These are phyloP conservation scores for Cytospora chrysosperma DNA, from an alignment of 2,329 filamentous ascomycete species.

Conservation along the genomic window DNA sequence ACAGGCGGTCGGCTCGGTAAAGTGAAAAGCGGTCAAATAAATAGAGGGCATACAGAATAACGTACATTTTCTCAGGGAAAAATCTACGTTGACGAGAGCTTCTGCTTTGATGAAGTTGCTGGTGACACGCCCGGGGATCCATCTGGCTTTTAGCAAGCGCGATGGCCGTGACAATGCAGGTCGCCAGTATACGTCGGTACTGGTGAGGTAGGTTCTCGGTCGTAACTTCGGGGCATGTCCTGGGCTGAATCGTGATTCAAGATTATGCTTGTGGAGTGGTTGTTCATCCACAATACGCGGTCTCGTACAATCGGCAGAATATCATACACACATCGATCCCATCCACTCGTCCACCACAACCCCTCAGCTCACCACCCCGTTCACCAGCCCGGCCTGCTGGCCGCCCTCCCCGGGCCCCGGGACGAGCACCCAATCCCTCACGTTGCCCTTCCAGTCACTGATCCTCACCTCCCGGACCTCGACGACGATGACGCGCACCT, in stretches of 20 bases:
- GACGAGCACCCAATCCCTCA: slow-evolving; percentile 69
- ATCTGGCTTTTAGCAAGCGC: no score
- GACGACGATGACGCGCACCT: slow-evolving; percentile 85
- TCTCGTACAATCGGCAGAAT: not conserved
- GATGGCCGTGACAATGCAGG: no score
- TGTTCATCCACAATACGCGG: not conserved
- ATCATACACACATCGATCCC: not conserved
- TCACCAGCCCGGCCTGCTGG: slow-evolving; percentile 31
- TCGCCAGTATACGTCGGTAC: not conserved
- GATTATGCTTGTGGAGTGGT: not conserved
- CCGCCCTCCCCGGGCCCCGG: slow-evolving; percentile 32
- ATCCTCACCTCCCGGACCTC: slow-evolving; percentile 81
- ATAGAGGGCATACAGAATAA: not conserved
- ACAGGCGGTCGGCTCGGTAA: not conserved
- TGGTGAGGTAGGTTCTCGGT: not conserved
- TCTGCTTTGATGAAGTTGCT: no score
- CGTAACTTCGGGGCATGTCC: not conserved
- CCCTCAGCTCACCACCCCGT: slow-evolving; percentile 40
- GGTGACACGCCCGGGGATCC: no score
- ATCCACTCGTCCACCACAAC: not conserved
- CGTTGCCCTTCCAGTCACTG: slow-evolving; percentile 92
- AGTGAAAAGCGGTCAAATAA: not conserved
- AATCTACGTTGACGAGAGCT: not conserved
- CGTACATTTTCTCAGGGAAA: not conserved
- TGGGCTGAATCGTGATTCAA: not conserved